These are phyloP conservation scores for Tetrahymena borealis DNA, from an alignment of 73 alveolate species.

Conservation along the genomic window DNA sequence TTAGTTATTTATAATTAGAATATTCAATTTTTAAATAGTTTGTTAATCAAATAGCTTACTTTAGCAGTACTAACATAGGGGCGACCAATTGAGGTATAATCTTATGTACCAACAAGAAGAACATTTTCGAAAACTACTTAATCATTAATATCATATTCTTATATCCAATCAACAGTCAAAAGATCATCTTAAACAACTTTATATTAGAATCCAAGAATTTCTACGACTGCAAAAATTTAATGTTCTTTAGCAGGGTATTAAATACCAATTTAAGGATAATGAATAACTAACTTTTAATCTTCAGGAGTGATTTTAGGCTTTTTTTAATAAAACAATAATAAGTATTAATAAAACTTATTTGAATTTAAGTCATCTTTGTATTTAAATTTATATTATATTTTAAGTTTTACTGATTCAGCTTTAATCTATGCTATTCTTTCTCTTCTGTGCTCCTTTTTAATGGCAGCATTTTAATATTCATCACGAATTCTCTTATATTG, in stretches of 20 bases:
- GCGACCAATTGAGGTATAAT: slow-evolving; percentile 60
- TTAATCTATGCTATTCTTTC: not conserved
- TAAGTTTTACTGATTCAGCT: not conserved
- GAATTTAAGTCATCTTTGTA: not conserved
- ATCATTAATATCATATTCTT: slow-evolving; percentile 34
- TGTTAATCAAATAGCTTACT: not conserved
- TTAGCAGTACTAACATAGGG: slow-evolving; percentile 49
- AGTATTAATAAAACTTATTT: not conserved
- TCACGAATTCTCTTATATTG: slow-evolving; percentile 15
- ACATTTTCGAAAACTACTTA: slow-evolving; percentile 50
- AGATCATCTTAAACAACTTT: slow-evolving; percentile 47
- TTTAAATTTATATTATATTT: not conserved
- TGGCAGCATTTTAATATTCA: slow-evolving; percentile 44
- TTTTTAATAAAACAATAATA: not conserved
- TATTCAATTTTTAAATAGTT: not conserved
- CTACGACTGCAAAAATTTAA: slow-evolving; percentile 45
- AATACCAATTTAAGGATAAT: slow-evolving; percentile 26
- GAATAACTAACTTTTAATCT: slow-evolving; percentile 23
- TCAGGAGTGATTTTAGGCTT: slow-evolving; percentile 46
- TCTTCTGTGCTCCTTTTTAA: slow-evolving; percentile 23
- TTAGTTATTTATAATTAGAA: not conserved
- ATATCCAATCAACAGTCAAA: slow-evolving; percentile 29
- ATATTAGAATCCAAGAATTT: slow-evolving; percentile 42
- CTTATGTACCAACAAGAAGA: slow-evolving; percentile 52
- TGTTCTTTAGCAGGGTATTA: slow-evolving; percentile 43